Evolutionary conservation across 306 rosid species (phyloP).

Genomic region (Quercus dentata): DNA sequence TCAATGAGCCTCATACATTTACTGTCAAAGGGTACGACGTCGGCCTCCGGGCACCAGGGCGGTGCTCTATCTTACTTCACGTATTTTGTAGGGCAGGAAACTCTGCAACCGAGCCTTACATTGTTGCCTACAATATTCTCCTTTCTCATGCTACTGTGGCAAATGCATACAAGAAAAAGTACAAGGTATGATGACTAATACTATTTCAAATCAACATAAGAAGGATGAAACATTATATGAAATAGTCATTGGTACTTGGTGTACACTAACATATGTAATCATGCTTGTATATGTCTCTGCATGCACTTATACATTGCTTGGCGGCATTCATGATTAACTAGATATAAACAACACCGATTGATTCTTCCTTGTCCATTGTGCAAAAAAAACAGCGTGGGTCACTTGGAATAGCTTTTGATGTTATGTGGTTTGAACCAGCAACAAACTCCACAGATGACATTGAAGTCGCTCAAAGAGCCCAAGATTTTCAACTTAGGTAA

Average conservation of each 20-base stretch:
- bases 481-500: conserved; percentile 96
- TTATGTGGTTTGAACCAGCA: conserved; percentile 74
- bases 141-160: conserved; percentile 61
- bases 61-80: conserved; percentile 70
- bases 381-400: conserved; percentile 64
- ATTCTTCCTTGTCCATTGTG: background rate
- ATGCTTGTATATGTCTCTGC: background rate
- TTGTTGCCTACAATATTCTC: conserved; percentile 79
- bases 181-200: conserved; percentile 47
- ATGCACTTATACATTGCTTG: background rate
- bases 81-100: conserved; percentile 66
- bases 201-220: background rate
- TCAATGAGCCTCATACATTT: conserved; percentile 89
- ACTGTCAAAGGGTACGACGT: conserved; percentile 78
- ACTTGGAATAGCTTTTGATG: conserved; percentile 80
- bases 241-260: no score
- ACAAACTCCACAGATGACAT: conserved; percentile 61
- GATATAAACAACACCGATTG: background rate
- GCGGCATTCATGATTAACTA: background rate
- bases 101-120: conserved; percentile 84
- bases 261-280: no score
- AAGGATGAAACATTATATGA: no score
- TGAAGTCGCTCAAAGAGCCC: conserved; percentile 81
- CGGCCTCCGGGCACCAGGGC: conserved; percentile 86
- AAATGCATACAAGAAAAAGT: conserved; percentile 59